Conservation (phyloP, 2,329 filamentous ascomycete species). For the Trichophyton benhamiae region DNA sequence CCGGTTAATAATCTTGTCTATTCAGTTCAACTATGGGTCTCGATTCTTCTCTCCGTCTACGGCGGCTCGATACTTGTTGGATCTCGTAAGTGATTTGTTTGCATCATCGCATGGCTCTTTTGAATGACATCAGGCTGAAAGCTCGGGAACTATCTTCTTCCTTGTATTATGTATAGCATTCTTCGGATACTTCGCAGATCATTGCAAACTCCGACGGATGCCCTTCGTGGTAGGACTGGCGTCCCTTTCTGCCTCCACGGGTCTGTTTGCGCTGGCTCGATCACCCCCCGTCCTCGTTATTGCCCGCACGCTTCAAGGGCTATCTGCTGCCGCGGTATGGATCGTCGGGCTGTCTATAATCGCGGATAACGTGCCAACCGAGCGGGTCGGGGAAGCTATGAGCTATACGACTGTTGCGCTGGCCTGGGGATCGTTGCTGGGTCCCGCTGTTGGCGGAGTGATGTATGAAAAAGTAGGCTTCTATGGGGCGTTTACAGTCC, state of each 20-base stretch:
- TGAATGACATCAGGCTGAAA: not conserved
- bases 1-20: not conserved
- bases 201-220: not conserved
- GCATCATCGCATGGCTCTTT: not conserved
- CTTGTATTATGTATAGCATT: not conserved
- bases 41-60: not conserved
- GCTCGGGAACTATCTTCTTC: no score
- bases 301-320: not conserved
- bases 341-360: not conserved
- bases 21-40: not conserved
- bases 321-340: not conserved
- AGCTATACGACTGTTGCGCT: not conserved
- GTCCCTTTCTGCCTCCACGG: not conserved
- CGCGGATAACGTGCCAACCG: not conserved
- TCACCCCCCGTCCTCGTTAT: not conserved
- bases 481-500: not conserved
- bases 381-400: not conserved
- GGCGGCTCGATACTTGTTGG: not conserved
- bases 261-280: not conserved
- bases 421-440: not conserved
- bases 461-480: not conserved
- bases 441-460: not conserved
- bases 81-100: not conserved
- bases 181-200: not conserved
- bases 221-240: not conserved